phyloP scores from a whole-genome alignment of 441 rosid genomes.

The Melastoma candidum region DNA sequence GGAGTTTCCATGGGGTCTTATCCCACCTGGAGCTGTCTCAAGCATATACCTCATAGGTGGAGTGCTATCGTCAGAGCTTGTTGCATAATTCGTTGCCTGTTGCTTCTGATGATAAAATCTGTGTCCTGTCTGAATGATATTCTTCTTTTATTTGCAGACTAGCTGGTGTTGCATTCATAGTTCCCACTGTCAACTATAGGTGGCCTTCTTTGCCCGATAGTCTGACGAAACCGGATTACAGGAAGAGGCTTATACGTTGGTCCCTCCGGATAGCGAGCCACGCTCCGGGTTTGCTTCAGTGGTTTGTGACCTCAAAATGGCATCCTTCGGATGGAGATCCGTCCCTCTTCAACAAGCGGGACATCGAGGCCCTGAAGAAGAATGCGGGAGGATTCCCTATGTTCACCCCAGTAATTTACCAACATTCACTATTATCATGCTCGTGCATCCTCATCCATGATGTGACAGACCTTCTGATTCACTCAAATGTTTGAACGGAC shows the following conservation, averaged over 20 bases:
- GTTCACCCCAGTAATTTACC: constrained; percentile 6
- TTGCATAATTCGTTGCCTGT: too few relatives aligned
- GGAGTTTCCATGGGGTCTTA: constrained; percentile 10
- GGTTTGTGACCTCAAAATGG: constrained; percentile 7
- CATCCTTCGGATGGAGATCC: constrained; percentile 2
- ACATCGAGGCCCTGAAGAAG: constrained; percentile 3
- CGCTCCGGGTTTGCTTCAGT: constrained; percentile 1
- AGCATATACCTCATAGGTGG: constrained; percentile 7
- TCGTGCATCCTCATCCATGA: neutral
- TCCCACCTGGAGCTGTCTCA: constrained; percentile 7
- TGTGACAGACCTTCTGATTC: neutral
- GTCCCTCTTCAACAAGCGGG: neutral
- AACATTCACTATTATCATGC: neutral
- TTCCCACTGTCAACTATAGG: constrained; percentile 4
- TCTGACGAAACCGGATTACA: constrained; percentile 5
- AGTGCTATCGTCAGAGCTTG: neutral
- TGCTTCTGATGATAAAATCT: neutral
- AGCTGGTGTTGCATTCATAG: constrained; percentile 4
- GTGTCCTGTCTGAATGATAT: neutral
- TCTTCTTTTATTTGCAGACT: constrained; percentile 2
- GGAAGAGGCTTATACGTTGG: constrained; percentile 8
- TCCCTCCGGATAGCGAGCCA: constrained; percentile 2
- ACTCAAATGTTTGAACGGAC: neutral
- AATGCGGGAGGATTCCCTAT: constrained; percentile 1
- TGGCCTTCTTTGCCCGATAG: constrained; percentile 7